These are phyloP conservation scores for Aspergillus sp. DNA, from an alignment of 2,329 filamentous ascomycete species.

Conservation along the genomic window DNA sequence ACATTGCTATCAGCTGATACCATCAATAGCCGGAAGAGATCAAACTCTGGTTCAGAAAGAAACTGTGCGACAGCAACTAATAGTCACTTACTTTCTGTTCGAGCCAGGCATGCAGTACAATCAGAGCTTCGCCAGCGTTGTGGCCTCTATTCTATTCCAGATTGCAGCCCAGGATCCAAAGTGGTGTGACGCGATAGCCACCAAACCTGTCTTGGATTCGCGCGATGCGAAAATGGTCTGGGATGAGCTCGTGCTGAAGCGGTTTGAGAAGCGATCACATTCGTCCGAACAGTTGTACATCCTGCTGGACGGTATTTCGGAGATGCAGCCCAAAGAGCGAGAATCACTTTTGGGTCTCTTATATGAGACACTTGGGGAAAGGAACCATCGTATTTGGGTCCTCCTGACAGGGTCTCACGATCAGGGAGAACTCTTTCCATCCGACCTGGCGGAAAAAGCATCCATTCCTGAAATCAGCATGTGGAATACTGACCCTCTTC, in stretches of 20 bases:
- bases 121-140: neutral
- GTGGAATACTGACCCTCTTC: neutral
- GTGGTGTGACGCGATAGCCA: neutral
- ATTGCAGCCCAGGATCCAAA: constrained; percentile 1
- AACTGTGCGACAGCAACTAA: neutral
- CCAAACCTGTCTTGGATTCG: neutral
- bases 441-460: neutral
- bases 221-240: neutral
- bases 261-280: neutral
- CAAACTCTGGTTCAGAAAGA: neutral
- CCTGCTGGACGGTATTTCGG: neutral
- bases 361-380: neutral
- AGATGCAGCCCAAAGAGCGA: neutral
- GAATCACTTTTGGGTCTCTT: neutral
- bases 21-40: neutral
- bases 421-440: neutral
- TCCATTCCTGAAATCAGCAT: neutral
- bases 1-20: neutral
- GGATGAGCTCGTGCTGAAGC: neutral
- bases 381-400: neutral
- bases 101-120: constrained; percentile 1
- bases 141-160: neutral
- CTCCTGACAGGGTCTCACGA: neutral
- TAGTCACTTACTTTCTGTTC: neutral
- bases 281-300: neutral